Conservation (phyloP, 176 grass and related monocot genomes). For the Poa annua region DNA sequence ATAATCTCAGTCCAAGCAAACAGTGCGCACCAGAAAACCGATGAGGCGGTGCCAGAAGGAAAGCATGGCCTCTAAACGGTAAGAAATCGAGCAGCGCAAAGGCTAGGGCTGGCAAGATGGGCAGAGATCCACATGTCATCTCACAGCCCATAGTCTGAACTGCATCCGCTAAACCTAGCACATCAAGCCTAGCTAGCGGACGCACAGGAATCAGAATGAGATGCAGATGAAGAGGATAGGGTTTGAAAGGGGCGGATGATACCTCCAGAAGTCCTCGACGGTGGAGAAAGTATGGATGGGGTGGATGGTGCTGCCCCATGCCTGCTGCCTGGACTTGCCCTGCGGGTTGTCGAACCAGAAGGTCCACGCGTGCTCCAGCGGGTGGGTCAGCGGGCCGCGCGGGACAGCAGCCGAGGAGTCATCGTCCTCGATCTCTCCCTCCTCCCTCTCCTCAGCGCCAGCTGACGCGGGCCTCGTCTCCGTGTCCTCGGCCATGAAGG, state of each 20-base stretch:
- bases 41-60: too few relatives aligned
- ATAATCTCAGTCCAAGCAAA: too few relatives aligned
- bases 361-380: conserved; percentile 87
- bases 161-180: neutral
- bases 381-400: conserved; percentile 41
- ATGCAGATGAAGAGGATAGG: too few relatives aligned
- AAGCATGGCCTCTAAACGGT: neutral
- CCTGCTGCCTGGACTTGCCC: conserved; percentile 49
- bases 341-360: conserved; percentile 97
- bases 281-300: conserved; percentile 91
- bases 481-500: conserved; percentile 46
- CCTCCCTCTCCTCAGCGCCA: conserved; percentile 69
- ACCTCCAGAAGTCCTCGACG: conserved; percentile 95
- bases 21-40: too few relatives aligned
- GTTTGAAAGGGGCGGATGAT: too few relatives aligned
- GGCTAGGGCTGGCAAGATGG: neutral
- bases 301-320: conserved; percentile 84
- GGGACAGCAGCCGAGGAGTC: conserved; percentile 8
- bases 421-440: conserved; percentile 78
- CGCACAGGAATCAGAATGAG: too few relatives aligned
- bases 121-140: neutral
- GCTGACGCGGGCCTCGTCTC: conserved; percentile 48
- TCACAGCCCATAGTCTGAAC: neutral
- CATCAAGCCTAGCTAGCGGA: too few relatives aligned
- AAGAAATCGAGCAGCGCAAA: neutral